Conservation (phyloP, 1,139 yeast genomes). For the Saccharomycopsis crataegensis region DNA sequence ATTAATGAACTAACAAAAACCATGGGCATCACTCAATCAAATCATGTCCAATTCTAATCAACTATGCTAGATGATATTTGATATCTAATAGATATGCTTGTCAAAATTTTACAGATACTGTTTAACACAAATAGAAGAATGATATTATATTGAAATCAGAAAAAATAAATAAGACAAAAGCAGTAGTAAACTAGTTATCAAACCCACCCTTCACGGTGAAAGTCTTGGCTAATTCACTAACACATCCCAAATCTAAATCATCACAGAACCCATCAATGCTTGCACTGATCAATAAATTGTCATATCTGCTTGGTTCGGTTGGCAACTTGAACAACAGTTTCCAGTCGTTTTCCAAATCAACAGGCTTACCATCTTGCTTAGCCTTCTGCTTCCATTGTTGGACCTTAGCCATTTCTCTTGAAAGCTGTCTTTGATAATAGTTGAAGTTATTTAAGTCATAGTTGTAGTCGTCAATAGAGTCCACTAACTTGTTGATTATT, state of each 20-base stretch:
- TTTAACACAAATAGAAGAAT: no score
- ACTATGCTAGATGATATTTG: no score
- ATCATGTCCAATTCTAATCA: no score
- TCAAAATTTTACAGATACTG: no score
- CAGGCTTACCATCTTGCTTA: slow-evolving; percentile 56
- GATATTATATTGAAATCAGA: background rate
- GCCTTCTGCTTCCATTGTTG: slow-evolving; percentile 71
- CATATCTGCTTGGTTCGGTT: slow-evolving; percentile 68
- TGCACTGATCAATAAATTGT: slow-evolving; percentile 62
- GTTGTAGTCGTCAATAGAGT: slow-evolving; percentile 71
- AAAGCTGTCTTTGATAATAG: slow-evolving; percentile 71
- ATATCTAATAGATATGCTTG: no score
- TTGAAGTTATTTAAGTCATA: slow-evolving; percentile 79
- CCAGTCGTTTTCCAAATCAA: slow-evolving; percentile 55
- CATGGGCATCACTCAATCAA: no score
- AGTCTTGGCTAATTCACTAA: slow-evolving; percentile 55
- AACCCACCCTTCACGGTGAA: slow-evolving; percentile 50
- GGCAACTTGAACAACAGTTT: slow-evolving; percentile 60
- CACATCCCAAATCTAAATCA: slow-evolving; percentile 54
- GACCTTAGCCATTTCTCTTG: slow-evolving; percentile 64
- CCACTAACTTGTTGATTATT: slow-evolving; percentile 61
- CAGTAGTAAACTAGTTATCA: slow-evolving; percentile 17
- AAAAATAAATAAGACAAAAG: background rate
- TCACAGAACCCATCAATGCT: slow-evolving; percentile 65
- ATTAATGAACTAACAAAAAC: no score